A percentile compares a stretch with the other conserved stretches of the same genome.
Evolutionary conservation across 2,329 filamentous ascomycete genomes (phyloP).

Genomic region (Beauveria bassiana): DNA sequence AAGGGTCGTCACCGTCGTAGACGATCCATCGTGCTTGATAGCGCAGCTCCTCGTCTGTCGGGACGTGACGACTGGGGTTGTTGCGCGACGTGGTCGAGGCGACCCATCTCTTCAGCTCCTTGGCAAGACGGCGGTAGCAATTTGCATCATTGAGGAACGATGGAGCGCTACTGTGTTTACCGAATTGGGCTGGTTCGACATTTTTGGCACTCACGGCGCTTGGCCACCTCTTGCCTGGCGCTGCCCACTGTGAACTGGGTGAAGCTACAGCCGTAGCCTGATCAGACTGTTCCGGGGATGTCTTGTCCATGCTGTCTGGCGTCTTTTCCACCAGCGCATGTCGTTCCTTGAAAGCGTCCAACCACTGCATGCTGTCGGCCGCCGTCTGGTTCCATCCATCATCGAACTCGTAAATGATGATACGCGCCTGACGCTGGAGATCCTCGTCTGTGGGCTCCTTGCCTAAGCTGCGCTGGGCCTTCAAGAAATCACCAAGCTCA

Average conservation of each 20-base stretch:
- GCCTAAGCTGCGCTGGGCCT: conserved; percentile 35
- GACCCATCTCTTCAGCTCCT: conserved; percentile 46
- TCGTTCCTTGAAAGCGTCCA: conserved; percentile 43
- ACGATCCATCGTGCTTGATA: conserved; percentile 56
- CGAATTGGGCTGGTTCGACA: not conserved
- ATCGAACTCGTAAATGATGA: conserved; percentile 55
- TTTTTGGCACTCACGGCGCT: not conserved
- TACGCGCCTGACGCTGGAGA: conserved; percentile 48
- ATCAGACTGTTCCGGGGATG: conserved; percentile 3
- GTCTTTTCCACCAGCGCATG: conserved; percentile 24
- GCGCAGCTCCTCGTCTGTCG: conserved; percentile 54
- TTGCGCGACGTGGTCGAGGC: conserved; percentile 47
- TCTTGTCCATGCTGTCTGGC: conserved; percentile 1
- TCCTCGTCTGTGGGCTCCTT: conserved; percentile 44
- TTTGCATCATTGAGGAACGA: conserved; percentile 53
- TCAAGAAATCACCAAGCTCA: conserved; percentile 47
- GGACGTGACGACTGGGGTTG: conserved; percentile 52
- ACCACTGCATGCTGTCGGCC: conserved; percentile 48
- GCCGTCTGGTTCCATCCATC: conserved; percentile 59
- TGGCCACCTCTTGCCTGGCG: not conserved
- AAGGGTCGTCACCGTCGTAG: conserved; percentile 56
- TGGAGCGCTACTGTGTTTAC: conserved; percentile 16
- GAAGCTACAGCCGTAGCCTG: conserved; percentile 1
- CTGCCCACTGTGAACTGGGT: conserved; percentile 1
- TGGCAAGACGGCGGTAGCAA: conserved; percentile 49